Base-by-base conservation (phyloP, 1,284 basidiomycete genomes). In the Psilocybe mexicana region DNA sequence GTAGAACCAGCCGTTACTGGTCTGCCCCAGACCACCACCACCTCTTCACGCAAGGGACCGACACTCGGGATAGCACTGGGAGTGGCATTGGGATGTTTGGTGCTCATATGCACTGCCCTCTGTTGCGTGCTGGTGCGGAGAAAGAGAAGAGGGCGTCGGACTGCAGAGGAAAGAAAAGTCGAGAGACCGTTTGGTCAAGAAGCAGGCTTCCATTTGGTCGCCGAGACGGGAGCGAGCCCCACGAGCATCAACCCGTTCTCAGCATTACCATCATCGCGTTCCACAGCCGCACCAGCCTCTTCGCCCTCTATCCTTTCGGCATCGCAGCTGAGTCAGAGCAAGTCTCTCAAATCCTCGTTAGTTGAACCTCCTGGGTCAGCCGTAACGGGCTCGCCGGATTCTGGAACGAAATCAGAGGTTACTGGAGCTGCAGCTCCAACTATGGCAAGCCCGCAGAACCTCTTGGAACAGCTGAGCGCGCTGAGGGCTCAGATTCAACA, bases 401-500 rank as follows among this genome's bases (percentile, higher is more conserved):
- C 47, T 12, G 36, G 47, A 12, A 42, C 47, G 2, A 43, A 14
- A 28, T 40, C 52, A 3, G 50, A 36, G 1, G 18, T 53, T 7
- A 54, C 30, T 33, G 30, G 30, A 1, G 30, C 30, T 6, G 30
- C 1, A 8, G 8, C 4, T 33, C 4, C 5, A 33, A 8, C 30
- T 0, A 8, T 33, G 8, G 30, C 5, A 33, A 8, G 42, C n/a
- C 43, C 50, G 7, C 53, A 55, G 38, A 28, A 35, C 25, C 44
- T 59, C 2, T 8, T 55, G 18, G 48, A 54, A 1, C 47, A 59
- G 2, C 25, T 59, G 23, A 52, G 44, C 12, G 14, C 36, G 25
- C 28, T 59, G 14, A 36, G 43, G 11, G 53, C 48, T 6, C 52
- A 59, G 28, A 45, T 59, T 3, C 53, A 45, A 25, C 53, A 55